A percentile compares a stretch with the other conserved stretches of the same genome.
Conservation (phyloP, 1,139 yeast genomes). For the Diutina scorzettiae region DNA sequence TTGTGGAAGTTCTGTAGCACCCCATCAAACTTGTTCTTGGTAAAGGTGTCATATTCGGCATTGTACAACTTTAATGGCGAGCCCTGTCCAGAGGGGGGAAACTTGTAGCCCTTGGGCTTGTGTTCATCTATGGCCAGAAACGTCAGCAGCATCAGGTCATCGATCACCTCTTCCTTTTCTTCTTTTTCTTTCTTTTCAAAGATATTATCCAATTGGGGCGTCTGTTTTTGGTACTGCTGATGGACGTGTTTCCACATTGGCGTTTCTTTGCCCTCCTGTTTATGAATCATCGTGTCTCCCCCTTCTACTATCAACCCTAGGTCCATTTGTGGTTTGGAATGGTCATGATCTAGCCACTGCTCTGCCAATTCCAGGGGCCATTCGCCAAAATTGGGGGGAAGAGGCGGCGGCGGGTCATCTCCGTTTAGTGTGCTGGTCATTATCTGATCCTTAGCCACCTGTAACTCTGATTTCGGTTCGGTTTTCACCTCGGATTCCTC, state of each 20-base stretch:
- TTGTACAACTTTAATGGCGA: conserved; percentile 2
- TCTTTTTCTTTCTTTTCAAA: background rate
- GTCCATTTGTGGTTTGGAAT: background rate
- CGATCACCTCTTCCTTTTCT: background rate
- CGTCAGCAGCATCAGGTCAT: conserved; percentile 3
- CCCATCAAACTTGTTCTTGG: background rate
- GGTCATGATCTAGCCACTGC: background rate
- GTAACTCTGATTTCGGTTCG: too few species aligned
- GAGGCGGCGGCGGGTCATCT: conserved; percentile 1
- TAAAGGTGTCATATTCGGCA: conserved; percentile 2
- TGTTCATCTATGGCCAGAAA: background rate
- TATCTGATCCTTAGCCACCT: background rate
- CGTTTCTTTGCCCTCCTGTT: background rate
- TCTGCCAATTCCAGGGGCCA: background rate
- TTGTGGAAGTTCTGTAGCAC: background rate
- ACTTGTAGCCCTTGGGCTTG: background rate
- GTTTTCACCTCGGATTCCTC: too few species aligned
- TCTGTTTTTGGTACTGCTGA: background rate
- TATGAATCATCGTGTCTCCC: conserved; percentile 2
- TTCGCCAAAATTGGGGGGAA: background rate
- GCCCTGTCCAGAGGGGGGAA: background rate
- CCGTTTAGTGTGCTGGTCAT: background rate
- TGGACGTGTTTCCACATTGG: conserved; percentile 3
- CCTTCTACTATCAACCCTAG: background rate
- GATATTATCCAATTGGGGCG: background rate